A percentile compares a stretch with the other conserved stretches of the same genome.
phyloP scores from a whole-genome alignment of 2,329 filamentous ascomycete species.

The Aureobasidium musti region DNA sequence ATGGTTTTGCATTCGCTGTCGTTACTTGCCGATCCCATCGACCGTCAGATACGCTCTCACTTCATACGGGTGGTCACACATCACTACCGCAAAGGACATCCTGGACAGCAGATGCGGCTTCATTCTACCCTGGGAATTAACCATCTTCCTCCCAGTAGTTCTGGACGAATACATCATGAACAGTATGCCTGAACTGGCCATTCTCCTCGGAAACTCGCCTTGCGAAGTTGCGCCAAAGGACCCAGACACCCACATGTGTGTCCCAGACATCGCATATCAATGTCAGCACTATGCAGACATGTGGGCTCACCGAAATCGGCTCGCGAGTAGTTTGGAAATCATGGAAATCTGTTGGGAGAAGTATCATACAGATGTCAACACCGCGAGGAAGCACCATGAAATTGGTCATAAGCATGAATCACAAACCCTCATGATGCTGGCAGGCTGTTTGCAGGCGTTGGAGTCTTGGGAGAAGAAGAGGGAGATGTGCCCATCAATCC shows the following conservation, averaged over 20 bases:
- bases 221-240: not conserved
- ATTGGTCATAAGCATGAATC: not conserved
- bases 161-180: constrained; percentile 7
- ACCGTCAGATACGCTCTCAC: not conserved
- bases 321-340: not conserved
- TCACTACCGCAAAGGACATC: not conserved
- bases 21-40: not conserved
- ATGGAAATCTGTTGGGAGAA: constrained; percentile 4
- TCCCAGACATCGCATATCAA: not conserved
- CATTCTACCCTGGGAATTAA: constrained; percentile 13
- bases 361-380: not conserved
- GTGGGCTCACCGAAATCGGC: not conserved
- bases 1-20: constrained; percentile 8
- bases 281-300: not conserved
- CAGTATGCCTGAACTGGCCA: constrained; percentile 20
- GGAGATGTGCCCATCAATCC: not conserved
- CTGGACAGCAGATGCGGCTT: constrained; percentile 10
- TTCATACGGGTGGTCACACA: not conserved
- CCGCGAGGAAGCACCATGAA: not conserved
- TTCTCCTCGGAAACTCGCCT: not conserved
- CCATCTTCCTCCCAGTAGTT: not conserved
- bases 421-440: not conserved
- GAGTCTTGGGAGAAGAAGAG: not conserved
- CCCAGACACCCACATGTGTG: not conserved
- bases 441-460: not conserved